Percentiles rank a stretch among this genome's conserved stretches.
These are phyloP conservation scores for Amanita pseudoporphyria DNA, from an alignment of 768 basidiomycete species.

Conservation along the genomic window DNA sequence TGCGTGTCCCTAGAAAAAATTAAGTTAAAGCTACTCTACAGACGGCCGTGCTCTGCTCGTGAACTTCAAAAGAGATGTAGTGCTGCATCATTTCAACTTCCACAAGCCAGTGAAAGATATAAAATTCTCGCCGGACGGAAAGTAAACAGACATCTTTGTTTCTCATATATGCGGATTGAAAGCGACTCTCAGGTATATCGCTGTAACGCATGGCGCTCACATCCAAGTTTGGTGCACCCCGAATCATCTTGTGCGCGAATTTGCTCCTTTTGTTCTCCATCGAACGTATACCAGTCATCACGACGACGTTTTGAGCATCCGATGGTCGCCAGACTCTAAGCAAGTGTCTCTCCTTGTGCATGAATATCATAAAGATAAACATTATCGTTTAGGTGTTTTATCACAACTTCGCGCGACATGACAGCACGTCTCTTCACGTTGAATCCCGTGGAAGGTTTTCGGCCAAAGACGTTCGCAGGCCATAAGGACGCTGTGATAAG, in stretches of 20 bases:
- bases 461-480: conserved; percentile 95
- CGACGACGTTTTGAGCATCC: conserved; percentile 81
- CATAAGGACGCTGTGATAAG: conserved; percentile 81
- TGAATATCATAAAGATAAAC: not conserved
- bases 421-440: conserved; percentile 90
- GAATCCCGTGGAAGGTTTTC: conserved; percentile 84
- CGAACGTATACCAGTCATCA: conserved; percentile 95
- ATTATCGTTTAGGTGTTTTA: conserved; percentile 60
- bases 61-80: conserved; percentile 76
- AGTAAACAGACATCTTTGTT: conserved; percentile 34
- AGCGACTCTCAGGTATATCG: conserved; percentile 57
- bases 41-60: conserved; percentile 95
- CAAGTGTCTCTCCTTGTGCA: conserved; percentile 24
- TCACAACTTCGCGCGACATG: conserved; percentile 94
- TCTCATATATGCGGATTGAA: not conserved
- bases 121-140: conserved; percentile 91
- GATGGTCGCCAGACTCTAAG: conserved; percentile 90
- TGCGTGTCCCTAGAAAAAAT: not conserved
- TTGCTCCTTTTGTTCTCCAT: conserved; percentile 90
- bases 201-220: conserved; percentile 87
- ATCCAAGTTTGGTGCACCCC: conserved; percentile 96
- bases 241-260: conserved; percentile 89
- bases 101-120: conserved; percentile 78
- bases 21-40: conserved; percentile 18
- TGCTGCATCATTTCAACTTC: conserved; percentile 94